Evolutionary conservation across 129 eudicot genomes (phyloP).

Genomic region (Daucus carota): DNA sequence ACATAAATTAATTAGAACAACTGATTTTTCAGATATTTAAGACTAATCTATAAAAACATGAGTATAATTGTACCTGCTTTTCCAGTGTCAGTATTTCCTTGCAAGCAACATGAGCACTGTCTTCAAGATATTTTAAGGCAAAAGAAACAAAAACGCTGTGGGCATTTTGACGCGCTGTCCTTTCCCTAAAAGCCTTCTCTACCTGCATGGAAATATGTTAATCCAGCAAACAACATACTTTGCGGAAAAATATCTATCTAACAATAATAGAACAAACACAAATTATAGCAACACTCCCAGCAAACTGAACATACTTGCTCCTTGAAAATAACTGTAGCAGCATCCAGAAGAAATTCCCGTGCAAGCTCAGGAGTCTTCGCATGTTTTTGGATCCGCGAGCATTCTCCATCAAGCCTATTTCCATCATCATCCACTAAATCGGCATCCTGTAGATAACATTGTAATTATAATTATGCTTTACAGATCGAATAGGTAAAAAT

Average conservation of each 20-base stretch:
- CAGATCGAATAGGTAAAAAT: conserved; percentile 7
- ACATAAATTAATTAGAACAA: conserved; percentile 15
- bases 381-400: conserved; percentile 96
- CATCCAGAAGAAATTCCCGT: conserved; percentile 92
- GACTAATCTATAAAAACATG: neutral
- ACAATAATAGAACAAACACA: neutral
- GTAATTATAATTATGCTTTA: neutral
- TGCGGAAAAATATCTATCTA: neutral
- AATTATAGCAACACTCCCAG: neutral
- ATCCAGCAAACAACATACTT: no score
- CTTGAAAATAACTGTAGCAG: conserved; percentile 93
- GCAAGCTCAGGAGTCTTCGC: conserved; percentile 99
- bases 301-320: conserved; percentile 58
- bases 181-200: conserved; percentile 97
- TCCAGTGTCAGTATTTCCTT: conserved; percentile 80
- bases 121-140: conserved; percentile 77
- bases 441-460: conserved; percentile 63
- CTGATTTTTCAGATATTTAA: neutral
- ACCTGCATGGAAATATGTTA: conserved; percentile 40
- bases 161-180: conserved; percentile 97
- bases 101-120: conserved; percentile 83
- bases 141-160: conserved; percentile 92
- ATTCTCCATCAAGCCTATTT: conserved; percentile 86
- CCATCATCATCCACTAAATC: conserved; percentile 94
- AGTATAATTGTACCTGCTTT: conserved; percentile 53